These are phyloP conservation scores for Acacia concinna DNA, from an alignment of 331 rosid species.

Conservation along the genomic window DNA sequence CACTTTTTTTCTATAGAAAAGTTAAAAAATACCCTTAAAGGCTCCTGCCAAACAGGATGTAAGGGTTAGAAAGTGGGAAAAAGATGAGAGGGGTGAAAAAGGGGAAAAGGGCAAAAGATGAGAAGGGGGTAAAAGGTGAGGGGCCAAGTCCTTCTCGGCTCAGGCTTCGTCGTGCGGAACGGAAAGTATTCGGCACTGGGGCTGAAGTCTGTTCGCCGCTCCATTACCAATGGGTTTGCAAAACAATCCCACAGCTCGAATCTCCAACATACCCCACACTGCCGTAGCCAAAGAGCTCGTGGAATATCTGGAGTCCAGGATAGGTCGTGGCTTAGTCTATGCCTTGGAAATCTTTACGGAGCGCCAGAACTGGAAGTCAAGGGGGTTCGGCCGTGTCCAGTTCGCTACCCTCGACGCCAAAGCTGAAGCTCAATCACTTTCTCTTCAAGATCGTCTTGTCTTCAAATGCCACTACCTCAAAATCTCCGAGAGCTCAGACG, in stretches of 20 bases:
- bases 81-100: too few relatives aligned
- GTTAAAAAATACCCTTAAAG: too few relatives aligned
- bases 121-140: too few relatives aligned
- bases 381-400: slow-evolving; percentile 77
- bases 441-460: slow-evolving; percentile 34
- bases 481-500: slow-evolving; percentile 48
- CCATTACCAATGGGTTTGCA: slow-evolving; percentile 34
- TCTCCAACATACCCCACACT: slow-evolving; percentile 63
- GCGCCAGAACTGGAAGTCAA: slow-evolving; percentile 76
- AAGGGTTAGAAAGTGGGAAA: too few relatives aligned
- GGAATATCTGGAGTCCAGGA: slow-evolving; percentile 48
- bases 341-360: slow-evolving; percentile 75
- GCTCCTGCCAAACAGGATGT: too few relatives aligned
- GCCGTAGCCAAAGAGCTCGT: slow-evolving; percentile 63
- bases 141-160: background rate
- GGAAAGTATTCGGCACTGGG: background rate
- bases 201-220: background rate
- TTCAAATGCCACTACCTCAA: slow-evolving; percentile 56
- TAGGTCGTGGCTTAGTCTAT: slow-evolving; percentile 58
- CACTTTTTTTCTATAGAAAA: too few relatives aligned
- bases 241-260: slow-evolving; percentile 47
- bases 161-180: background rate
- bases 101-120: too few relatives aligned
- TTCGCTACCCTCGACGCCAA: slow-evolving; percentile 52
- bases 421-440: slow-evolving; percentile 43